Evolutionary conservation across 1,139 yeast genomes (phyloP), one percentile per base, ranked within the genome.

Genomic region (Yamadazyma triangularis): DNA sequence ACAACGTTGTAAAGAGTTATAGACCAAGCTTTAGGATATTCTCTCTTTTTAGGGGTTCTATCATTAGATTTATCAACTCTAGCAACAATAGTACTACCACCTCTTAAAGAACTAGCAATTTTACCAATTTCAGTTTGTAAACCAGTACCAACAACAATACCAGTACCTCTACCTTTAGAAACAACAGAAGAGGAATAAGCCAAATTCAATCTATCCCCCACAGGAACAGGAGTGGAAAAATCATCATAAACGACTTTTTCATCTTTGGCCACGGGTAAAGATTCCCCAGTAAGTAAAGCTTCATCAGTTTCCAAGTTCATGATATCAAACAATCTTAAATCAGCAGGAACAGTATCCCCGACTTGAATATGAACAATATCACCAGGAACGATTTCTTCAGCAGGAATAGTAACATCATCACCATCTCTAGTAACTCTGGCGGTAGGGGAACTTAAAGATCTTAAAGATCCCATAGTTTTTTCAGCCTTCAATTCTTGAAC

Each of bases 321-420:
- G 30, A 73, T 50, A 25, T 73, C 79, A 30, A 78, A 44, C 29
- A 83, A 62, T 40, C 93, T 65, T 36, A 81, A 51, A 51, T 83
- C 93, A 4, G 91, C 91, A 12, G 93, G 93, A 27, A 83, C 63
- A 2, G 89, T 82, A 50, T 83, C 93, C 33, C 93, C 94, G 24
- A 80, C 85, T 42, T 68, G 70, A 33, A 83, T 67, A 35, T 64
- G 61, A 24, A 82, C 77, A 31, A 83, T 53, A 51, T 84, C 94
- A 36, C 94, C 93, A 2, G 89, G 89, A 10, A 81, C 91, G 18
- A 83, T 77, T n/a, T 72, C 77, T 35, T 70, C 73, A 0, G 89
- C 79, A 8, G 82, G 73, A 24, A 84, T 64, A 2, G 79, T 75
- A 15, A 55, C 48, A 40, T 77, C 80, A 21, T 64, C 64, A 27